phyloP scores from a whole-genome alignment of 805 yeast genomes.

The Lachancea fermentati region DNA sequence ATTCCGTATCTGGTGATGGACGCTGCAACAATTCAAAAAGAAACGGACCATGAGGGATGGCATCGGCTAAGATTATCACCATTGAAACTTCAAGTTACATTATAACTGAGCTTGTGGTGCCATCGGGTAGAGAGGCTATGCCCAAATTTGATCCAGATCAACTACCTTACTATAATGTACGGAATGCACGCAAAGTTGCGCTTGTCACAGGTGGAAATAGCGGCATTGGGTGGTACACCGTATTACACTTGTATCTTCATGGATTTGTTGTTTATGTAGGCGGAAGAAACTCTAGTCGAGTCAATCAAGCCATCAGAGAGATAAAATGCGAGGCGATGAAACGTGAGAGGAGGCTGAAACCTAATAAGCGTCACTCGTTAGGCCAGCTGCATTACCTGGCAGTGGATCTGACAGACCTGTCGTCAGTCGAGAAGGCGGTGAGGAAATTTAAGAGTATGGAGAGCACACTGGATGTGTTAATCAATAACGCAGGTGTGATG shows the following conservation, averaged over 20 bases:
- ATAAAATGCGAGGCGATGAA: slow-evolving; percentile 48
- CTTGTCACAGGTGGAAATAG: slow-evolving; percentile 77
- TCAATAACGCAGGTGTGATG: slow-evolving; percentile 79
- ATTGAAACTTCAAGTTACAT: neutral
- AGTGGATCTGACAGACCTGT: slow-evolving; percentile 48
- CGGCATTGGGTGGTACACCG: slow-evolving; percentile 77
- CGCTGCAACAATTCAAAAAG: neutral
- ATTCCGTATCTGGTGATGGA: neutral
- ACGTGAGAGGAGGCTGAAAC: slow-evolving; percentile 18
- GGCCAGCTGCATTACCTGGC: slow-evolving; percentile 41
- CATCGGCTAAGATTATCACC: neutral
- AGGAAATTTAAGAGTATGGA: slow-evolving; percentile 43
- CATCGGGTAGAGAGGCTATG: slow-evolving; percentile 1
- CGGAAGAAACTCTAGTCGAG: slow-evolving; percentile 57
- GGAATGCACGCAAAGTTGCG: slow-evolving; percentile 51
- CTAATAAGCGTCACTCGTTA: slow-evolving; percentile 7
- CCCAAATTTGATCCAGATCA: slow-evolving; percentile 40
- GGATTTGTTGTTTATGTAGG: slow-evolving; percentile 73
- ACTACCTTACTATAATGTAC: slow-evolving; percentile 60
- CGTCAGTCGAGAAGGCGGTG: slow-evolving; percentile 46
- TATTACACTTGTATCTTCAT: slow-evolving; percentile 68
- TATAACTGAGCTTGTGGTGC: neutral
- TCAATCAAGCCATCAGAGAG: slow-evolving; percentile 50
- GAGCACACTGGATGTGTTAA: slow-evolving; percentile 48
- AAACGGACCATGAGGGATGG: neutral